Evolutionary conservation across 176 grass and related monocot genomes (phyloP), one percentile per base, ranked within the genome.

Genomic region (Hyparrhenia diplandra): DNA sequence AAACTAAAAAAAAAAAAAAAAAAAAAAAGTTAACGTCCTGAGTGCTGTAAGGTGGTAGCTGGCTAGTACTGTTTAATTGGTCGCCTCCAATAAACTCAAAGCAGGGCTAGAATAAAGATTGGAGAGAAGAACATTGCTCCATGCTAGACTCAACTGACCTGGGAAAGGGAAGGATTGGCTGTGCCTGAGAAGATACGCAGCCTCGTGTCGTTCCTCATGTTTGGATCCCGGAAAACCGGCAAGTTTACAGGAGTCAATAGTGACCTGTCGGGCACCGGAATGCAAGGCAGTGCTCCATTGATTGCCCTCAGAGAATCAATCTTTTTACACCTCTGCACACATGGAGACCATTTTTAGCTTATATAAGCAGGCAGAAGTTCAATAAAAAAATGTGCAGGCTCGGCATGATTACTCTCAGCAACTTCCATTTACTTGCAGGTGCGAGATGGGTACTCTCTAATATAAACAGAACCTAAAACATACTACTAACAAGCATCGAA

Each of bases 171-270:
- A 37, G 83, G 90, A 40, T 97, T 97, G 60, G 95, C 88, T 5
- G 92, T 97, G 78, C 95, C 95, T 30, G 92, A 94, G 83, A 97
- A 97, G 76, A 97, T 94, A 63, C 95, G 95, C 83, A 97, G 75
- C 81, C 95, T 92, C 4, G 90, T 97, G 81, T 97, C 89, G 35
- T 62, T 82, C 51, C 41, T 85, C 59, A 8, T 78, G 55, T 55
- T 74, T 5, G 68, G 18, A 39, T 91, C 92, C 64, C 35, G 80
- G 13, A 78, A 25, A 45, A 29, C 31, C 9, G 85, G 92, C 54
- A 80, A 36, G 31, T 64, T 84, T 42, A 84, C 78, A 42, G 76
- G 49, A 75, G 77, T 54, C 77, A 85, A 73, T 6, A 87, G 71
- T 14, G 63, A 67, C 46, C 49, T 73, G 25, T 91, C 69, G 8